Conservation (phyloP, 2,329 filamentous ascomycete genomes). For the Diaporthe sp. region DNA sequence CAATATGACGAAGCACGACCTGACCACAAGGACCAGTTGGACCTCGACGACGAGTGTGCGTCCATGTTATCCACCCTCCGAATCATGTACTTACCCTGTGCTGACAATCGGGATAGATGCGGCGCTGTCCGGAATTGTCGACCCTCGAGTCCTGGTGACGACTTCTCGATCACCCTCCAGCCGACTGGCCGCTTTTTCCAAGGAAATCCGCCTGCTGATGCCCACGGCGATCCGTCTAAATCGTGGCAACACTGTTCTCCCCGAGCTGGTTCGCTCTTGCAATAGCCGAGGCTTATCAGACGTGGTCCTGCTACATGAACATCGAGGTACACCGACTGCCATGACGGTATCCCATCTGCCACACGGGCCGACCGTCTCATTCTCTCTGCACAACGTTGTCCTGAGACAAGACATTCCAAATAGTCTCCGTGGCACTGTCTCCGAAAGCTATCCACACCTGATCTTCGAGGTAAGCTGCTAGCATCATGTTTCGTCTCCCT, state of each 20-base stretch:
- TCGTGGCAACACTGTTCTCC: conserved; percentile 89
- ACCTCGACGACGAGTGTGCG: conserved; percentile 87
- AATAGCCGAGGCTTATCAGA: conserved; percentile 86
- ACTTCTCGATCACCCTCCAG: conserved; percentile 91
- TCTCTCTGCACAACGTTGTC: conserved; percentile 93
- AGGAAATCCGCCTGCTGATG: conserved; percentile 77
- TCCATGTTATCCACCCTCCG: not conserved
- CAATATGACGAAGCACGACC: conserved; percentile 90
- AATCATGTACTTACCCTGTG: not conserved
- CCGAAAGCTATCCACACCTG: conserved; percentile 92
- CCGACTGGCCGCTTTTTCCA: conserved; percentile 88
- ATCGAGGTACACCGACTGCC: conserved; percentile 91
- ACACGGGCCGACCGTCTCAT: conserved; percentile 87
- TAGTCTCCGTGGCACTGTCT: conserved; percentile 76
- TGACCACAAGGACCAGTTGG: conserved; percentile 78
- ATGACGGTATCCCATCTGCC: conserved; percentile 90
- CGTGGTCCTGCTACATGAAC: conserved; percentile 89
- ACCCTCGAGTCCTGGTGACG: conserved; percentile 89
- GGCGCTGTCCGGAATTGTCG: conserved; percentile 89
- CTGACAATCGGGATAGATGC: conserved; percentile 54
- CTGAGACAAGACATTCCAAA: conserved; percentile 94
- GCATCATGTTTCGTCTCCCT: not conserved
- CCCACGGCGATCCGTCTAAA: conserved; percentile 92
- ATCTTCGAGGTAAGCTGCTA: conserved; percentile 77
- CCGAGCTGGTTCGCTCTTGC: conserved; percentile 86